Conservation (phyloP, 148 eudicot genomes). For the Nepenthes mirabilis region DNA sequence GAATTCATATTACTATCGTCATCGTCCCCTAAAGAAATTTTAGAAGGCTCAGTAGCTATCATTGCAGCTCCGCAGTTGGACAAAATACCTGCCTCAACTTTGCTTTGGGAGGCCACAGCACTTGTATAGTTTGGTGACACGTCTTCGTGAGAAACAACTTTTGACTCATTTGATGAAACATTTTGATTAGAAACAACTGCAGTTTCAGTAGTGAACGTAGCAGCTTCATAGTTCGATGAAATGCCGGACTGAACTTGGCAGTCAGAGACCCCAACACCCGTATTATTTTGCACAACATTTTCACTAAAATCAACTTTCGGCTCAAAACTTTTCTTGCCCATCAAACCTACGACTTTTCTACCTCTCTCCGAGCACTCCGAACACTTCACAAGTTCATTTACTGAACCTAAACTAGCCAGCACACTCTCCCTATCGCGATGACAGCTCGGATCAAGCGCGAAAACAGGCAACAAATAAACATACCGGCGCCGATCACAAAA, state of each 20-base stretch:
- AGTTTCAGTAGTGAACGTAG: neutral
- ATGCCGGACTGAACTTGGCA: constrained; percentile 7
- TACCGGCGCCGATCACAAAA: constrained; percentile 74
- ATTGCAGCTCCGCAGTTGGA: constrained; percentile 19
- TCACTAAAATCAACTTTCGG: neutral
- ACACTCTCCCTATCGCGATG: constrained; percentile 94
- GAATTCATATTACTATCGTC: neutral
- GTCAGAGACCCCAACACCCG: neutral
- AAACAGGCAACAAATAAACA: constrained; percentile 77
- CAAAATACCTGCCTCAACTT: constrained; percentile 23
- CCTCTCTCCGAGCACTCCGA: constrained; percentile 80
- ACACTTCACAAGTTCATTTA: constrained; percentile 59
- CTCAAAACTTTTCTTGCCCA: constrained; percentile 44
- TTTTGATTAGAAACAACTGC: neutral
- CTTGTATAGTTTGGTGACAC: constrained; percentile 1
- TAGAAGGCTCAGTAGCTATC: neutral
- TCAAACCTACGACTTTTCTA: constrained; percentile 58
- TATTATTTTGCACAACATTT: neutral
- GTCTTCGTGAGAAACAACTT: neutral
- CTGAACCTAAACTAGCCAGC: constrained; percentile 68
- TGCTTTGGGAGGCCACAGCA: constrained; percentile 4
- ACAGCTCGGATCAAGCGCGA: constrained; percentile 63
- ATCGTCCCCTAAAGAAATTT: constrained; percentile 5
- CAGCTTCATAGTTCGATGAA: constrained; percentile 10
- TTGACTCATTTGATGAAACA: neutral